Conservation (phyloP, 140 eudicot genomes). For the Bidens hawaiensis region DNA sequence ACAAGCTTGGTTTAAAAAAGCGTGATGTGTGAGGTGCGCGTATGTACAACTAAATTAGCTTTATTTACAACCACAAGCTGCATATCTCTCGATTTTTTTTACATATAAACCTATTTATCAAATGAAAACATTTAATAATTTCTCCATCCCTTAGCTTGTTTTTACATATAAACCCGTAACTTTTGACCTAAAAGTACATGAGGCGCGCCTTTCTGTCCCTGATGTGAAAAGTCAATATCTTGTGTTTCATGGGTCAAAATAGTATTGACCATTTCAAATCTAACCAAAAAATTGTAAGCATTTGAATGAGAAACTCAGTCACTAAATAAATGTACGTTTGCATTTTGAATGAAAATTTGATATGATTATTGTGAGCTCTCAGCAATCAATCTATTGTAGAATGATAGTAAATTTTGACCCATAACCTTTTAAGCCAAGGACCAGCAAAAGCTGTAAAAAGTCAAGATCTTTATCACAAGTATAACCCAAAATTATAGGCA, state of each 20-base stretch:
- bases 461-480: too few species aligned
- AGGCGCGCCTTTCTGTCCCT: background rate
- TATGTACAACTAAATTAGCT: background rate
- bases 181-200: background rate
- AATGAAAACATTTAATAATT: too few species aligned
- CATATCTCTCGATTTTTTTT: background rate
- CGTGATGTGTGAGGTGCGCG: background rate
- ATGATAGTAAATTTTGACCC: too few species aligned
- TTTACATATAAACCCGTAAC: background rate
- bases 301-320: background rate
- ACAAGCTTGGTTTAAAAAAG: background rate
- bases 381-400: background rate
- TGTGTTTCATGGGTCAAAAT: background rate
- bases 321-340: background rate
- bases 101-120: background rate
- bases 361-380: background rate
- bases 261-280: background rate
- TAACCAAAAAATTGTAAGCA: background rate
- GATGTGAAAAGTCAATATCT: background rate
- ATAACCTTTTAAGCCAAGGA: too few species aligned
- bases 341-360: constrained; percentile 16
- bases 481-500: too few species aligned
- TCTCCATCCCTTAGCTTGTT: too few species aligned
- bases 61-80: background rate
- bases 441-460: too few species aligned